Conservation (phyloP, 345 rosid species). For the Aquilaria sinensis region DNA sequence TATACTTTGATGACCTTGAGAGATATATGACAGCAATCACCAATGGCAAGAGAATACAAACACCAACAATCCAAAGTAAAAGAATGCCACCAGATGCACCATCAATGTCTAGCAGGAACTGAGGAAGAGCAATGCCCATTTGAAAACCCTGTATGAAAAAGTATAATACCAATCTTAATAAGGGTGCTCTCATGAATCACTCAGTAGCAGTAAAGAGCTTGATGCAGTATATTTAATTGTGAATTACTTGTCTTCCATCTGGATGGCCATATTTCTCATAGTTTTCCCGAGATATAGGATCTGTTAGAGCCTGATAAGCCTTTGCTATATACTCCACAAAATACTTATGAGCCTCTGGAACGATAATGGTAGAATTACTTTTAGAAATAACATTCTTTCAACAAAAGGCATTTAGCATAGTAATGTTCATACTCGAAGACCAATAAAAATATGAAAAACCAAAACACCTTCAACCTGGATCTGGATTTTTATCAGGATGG, state of each 20-base stretch:
- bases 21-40: slow-evolving; percentile 94
- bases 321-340: slow-evolving; percentile 91
- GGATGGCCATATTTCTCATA: slow-evolving; percentile 99
- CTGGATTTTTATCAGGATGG: slow-evolving; percentile 99
- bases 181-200: background rate
- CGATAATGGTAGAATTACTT: slow-evolving; percentile 10
- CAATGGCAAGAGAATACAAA: slow-evolving; percentile 94
- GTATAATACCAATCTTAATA: slow-evolving; percentile 13
- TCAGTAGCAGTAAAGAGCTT: background rate
- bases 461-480: slow-evolving; percentile 74
- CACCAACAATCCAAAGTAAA: slow-evolving; percentile 94
- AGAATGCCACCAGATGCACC: slow-evolving; percentile 97
- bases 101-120: slow-evolving; percentile 82
- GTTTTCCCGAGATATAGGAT: slow-evolving; percentile 90
- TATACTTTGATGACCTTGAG: slow-evolving; percentile 91
- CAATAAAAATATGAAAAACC: slow-evolving; percentile 11
- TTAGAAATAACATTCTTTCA: slow-evolving; percentile 9
- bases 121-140: slow-evolving; percentile 99
- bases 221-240: slow-evolving; percentile 10
- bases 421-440: slow-evolving; percentile 6
- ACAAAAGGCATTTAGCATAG: slow-evolving; percentile 1
- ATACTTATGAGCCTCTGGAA: slow-evolving; percentile 71
- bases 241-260: slow-evolving; percentile 86
- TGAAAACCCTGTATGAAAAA: slow-evolving; percentile 75
- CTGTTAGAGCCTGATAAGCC: slow-evolving; percentile 97